These are phyloP conservation scores for Linderniella brevidens DNA, from an alignment of 257 asterid species.

Conservation along the genomic window DNA sequence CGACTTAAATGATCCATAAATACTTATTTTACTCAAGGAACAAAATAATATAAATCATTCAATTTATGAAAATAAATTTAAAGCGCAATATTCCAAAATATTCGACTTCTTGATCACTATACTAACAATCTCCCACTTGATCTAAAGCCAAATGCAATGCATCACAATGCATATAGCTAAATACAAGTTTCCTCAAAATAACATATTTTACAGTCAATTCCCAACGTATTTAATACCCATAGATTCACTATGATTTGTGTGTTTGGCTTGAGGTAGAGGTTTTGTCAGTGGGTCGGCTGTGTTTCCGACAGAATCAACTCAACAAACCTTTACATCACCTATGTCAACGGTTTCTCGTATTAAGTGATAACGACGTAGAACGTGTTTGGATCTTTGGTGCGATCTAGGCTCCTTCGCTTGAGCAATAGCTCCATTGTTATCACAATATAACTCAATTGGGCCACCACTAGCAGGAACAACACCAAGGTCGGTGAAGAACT, in stretches of 20 bases:
- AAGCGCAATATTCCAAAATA: no score
- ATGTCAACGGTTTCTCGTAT: background rate
- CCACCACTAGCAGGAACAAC: background rate
- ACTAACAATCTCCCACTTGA: constrained; percentile 6
- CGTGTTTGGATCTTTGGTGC: constrained; percentile 2
- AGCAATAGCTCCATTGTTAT: constrained; percentile 4
- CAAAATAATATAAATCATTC: no score
- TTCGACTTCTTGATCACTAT: no score
- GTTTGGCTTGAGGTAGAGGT: background rate
- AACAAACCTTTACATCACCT: background rate
- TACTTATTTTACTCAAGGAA: no score
- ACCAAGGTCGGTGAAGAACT: background rate
- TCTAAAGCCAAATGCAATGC: background rate
- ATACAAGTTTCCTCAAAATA: no score
- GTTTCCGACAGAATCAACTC: background rate
- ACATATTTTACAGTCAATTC: background rate
- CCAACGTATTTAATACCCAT: background rate
- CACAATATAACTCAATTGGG: background rate
- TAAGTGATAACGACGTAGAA: background rate
- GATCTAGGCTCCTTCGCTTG: constrained; percentile 5
- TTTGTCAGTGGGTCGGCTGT: background rate
- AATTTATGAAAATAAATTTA: no score
- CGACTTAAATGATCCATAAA: no score
- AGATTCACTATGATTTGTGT: background rate
- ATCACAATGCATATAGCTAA: no score